Evolutionary conservation across 345 rosid genomes (phyloP).

Genomic region (Moringa oleifera): DNA sequence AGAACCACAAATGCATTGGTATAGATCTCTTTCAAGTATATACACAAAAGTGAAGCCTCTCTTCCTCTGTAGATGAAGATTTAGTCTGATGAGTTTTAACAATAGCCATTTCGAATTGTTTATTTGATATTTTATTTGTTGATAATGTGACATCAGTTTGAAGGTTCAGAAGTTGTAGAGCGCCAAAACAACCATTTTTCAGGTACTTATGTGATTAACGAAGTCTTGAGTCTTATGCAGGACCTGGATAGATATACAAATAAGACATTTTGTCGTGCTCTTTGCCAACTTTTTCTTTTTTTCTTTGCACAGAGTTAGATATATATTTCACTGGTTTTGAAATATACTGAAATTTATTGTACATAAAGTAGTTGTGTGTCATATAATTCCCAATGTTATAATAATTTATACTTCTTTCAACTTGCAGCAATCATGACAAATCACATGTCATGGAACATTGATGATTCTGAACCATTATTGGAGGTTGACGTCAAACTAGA

Average conservation of each 20-base stretch:
- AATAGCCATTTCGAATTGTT: constrained; percentile 2
- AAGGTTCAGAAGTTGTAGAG: constrained; percentile 67
- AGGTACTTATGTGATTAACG: constrained; percentile 32
- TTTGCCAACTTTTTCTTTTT: too few relatives aligned
- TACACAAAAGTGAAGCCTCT: too few relatives aligned
- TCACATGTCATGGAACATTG: constrained; percentile 62
- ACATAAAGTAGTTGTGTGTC: background rate
- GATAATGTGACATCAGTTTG: constrained; percentile 37
- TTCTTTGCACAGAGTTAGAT: too few relatives aligned
- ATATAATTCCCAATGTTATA: constrained; percentile 7
- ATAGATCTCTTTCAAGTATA: too few relatives aligned
- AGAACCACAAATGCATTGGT: too few relatives aligned
- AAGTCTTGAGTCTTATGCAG: constrained; percentile 2
- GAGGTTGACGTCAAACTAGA: constrained; percentile 65
- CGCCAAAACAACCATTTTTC: constrained; percentile 64
- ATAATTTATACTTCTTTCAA: constrained; percentile 12
- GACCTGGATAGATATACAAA: background rate
- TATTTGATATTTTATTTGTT: constrained; percentile 1
- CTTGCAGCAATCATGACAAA: constrained; percentile 68
- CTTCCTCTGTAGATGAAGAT: too few relatives aligned
- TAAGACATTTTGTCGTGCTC: background rate
- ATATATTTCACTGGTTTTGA: background rate
- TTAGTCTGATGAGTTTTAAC: too few relatives aligned
- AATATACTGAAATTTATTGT: background rate
- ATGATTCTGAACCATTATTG: constrained; percentile 51